Conservation (phyloP, 352 stramenopile species). For the Phytophthora fragariaefolia region DNA sequence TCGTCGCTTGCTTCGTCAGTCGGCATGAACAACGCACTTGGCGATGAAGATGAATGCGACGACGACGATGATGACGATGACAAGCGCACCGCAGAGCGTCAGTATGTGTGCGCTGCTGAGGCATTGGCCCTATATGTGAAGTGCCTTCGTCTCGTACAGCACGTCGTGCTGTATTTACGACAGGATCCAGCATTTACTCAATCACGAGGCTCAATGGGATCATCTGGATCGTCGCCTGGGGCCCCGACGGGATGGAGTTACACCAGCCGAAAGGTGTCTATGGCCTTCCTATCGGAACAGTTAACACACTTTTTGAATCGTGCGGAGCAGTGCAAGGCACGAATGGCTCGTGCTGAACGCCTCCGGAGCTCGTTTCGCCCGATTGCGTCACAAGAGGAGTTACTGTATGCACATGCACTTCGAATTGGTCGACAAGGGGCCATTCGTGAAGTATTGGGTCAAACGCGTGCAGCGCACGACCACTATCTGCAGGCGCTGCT, state of each 20-base stretch:
- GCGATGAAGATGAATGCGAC: conserved; percentile 37
- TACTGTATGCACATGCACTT: conserved; percentile 71
- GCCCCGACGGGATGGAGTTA: conserved; percentile 40
- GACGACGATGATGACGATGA: conserved; percentile 41
- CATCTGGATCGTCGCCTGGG: conserved; percentile 20
- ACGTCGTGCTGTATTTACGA: conserved; percentile 66
- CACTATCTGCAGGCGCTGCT: conserved; percentile 68
- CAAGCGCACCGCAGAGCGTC: conserved; percentile 43
- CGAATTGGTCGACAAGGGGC: conserved; percentile 67
- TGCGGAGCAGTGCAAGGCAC: conserved; percentile 71
- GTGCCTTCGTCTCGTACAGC: conserved; percentile 70
- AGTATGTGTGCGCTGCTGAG: conserved; percentile 68
- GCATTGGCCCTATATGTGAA: conserved; percentile 73
- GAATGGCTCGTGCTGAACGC: conserved; percentile 42
- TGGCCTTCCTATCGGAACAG: conserved; percentile 67
- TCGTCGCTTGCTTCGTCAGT: conserved; percentile 58
- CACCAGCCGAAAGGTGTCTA: conserved; percentile 63
- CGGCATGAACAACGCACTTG: conserved; percentile 35
- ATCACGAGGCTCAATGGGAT: conserved; percentile 27
- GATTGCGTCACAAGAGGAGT: conserved; percentile 60
- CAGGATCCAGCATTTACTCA: conserved; percentile 48
- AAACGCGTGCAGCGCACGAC: conserved; percentile 59
- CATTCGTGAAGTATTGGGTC: conserved; percentile 75
- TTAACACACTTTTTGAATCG: conserved; percentile 66
- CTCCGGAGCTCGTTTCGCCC: conserved; percentile 7